Conservation (phyloP, 2,329 filamentous ascomycete species). For the Colletotrichum simmondsii region DNA sequence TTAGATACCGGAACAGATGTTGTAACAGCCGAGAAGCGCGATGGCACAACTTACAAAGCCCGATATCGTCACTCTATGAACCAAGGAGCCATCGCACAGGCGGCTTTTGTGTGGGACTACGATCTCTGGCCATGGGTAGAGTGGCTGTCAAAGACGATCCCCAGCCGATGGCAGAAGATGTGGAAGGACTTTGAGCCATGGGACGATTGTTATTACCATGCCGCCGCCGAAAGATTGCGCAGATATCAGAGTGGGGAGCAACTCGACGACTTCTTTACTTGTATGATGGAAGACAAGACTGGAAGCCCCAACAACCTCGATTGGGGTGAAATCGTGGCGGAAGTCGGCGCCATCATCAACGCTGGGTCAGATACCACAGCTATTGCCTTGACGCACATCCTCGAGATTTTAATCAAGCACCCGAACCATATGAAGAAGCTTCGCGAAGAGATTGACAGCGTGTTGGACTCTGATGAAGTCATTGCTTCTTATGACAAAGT, state of each 20-base stretch:
- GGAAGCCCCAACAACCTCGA: slow-evolving; percentile 56
- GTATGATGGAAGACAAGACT: slow-evolving; percentile 59
- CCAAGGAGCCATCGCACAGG: slow-evolving; percentile 60
- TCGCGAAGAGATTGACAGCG: slow-evolving; percentile 56
- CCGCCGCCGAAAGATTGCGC: slow-evolving; percentile 33
- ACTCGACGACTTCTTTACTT: slow-evolving; percentile 68
- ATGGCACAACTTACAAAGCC: slow-evolving; percentile 57
- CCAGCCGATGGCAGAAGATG: slow-evolving; percentile 52
- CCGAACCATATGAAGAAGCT: slow-evolving; percentile 51
- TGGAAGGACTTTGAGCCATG: slow-evolving; percentile 51
- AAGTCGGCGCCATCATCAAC: slow-evolving; percentile 63
- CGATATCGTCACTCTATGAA: slow-evolving; percentile 62
- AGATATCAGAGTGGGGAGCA: slow-evolving; percentile 62
- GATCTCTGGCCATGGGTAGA: slow-evolving; percentile 60
- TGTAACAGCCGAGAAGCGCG: slow-evolving; percentile 52
- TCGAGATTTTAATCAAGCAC: slow-evolving; percentile 63
- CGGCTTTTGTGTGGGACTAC: slow-evolving; percentile 60
- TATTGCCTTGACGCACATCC: slow-evolving; percentile 61
- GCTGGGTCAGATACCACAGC: slow-evolving; percentile 62
- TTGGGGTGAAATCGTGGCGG: slow-evolving; percentile 68
- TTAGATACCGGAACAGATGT: slow-evolving; percentile 60
- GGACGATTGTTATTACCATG: slow-evolving; percentile 53
- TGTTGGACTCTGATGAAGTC: slow-evolving; percentile 54
- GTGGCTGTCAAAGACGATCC: slow-evolving; percentile 58
- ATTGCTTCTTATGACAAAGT: slow-evolving; percentile 62